Evolutionary conservation across 306 rosid species (phyloP), one percentile per base, ranked within the genome.

Genomic region (Dalbergia cultrata): DNA sequence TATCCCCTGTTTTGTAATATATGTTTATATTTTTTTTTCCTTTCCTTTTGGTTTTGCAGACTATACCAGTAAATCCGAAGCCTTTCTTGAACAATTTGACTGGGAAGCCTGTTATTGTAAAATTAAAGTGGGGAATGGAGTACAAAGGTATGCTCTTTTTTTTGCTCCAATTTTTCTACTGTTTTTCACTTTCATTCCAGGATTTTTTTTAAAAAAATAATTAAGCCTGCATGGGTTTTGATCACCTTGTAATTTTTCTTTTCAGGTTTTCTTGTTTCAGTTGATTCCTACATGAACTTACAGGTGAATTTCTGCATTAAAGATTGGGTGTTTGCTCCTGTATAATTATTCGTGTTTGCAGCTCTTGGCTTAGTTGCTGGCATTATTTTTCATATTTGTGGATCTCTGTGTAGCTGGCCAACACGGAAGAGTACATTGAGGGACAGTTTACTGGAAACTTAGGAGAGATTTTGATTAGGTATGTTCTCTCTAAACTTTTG

Each of bases 71-170:
- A 66, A 87, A 87, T 34, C 90, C 90, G 52, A 87, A 87, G 66
- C 90, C 90, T 34, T 87, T 87, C 85, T 75, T 87, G 88, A 87
- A 87, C 82, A 87, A 87, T 84, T 84, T 87, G 88, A 87, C 90
- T n/a, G 90, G 90, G 63, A 87, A 87, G 63, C 88, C 50, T 50
- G 90, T 87, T 17, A 87, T 87, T 78, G 90, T 87, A 16, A 87
- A 87, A 66, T 72, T 87, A 0, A 87, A 87, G 80, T 87, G 90
- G 90, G 90, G 90, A 71, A 87, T 87, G 90, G 90, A 87, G 72
- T 87, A 87, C 81, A 87, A 87, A 64, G 90, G 90, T 87, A 84
- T 16, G 67, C 0, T 57, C 11, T 16, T 60, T 53, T 52, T 14
- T 66, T 2, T 69, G 8, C 11, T 17, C n/a, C 5, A 22, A 13